Evolutionary conservation across 208 protist species (phyloP), one percentile per base, ranked within the genome.

Genomic region (Balamuthia mandrillaris): DNA sequence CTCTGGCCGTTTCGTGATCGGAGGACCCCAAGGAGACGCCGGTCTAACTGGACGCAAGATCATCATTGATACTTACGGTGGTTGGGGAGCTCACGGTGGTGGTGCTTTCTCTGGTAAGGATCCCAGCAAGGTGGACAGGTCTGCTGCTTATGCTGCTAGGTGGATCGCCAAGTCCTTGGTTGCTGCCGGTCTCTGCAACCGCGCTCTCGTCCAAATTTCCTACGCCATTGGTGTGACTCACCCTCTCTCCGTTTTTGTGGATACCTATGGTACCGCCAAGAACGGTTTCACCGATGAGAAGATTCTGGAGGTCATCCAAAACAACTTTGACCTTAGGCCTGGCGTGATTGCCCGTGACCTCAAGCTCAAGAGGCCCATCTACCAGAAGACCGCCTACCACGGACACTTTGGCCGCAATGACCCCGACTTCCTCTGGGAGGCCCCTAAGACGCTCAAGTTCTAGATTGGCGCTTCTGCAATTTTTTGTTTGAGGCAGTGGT

Each of bases 31-130:
- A 85, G 98, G 97, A 89, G 99, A 99, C 87, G 97, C 97, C 84
- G 99, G 99, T 88, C 89, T 99, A 7, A 99, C 99, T 75, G 99
- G 99, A 79, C 94, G 99, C 87, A 99, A 99, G 94, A 99, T 99
- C 87, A 99, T 99, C 88, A 97, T 99, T 61, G 99, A 99, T 87
- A 98, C 97, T 4, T 99, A 99, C 90, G 99, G 99, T 87, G 98
- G 98, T 83, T 99, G 98, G 98, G 98, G 98, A 61, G 98, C 98
- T 31, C 98, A 99, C 93, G 98, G 98, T 87, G 98, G 98, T 90
- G 98, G 99, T 87, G 98, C 98, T 84, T 99, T 99, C 96, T 99
- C 98, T 44, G 99, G 99, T 81, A 99, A 99, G 94, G 99, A 99
- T 91, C 97, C 96, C 45, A 96, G 97, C 68, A 99, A 99, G 94